These are phyloP conservation scores for Dictyostelium brefeldianum DNA, from an alignment of 78 protist genomes.

Conservation along the genomic window DNA sequence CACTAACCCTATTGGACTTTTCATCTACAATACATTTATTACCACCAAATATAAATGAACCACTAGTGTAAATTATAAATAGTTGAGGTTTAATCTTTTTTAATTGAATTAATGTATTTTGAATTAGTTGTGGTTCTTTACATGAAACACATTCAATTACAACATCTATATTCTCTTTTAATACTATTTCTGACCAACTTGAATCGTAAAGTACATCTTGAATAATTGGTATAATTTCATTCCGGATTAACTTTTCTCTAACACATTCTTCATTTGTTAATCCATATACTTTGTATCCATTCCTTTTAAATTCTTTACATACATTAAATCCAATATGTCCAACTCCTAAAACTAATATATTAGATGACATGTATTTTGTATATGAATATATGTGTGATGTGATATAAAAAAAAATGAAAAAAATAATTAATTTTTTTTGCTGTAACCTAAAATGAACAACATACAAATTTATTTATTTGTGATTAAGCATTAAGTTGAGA, in stretches of 20 bases:
- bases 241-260: neutral
- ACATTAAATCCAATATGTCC: constrained; percentile 18
- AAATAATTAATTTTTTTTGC: too few species aligned
- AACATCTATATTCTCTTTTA: neutral
- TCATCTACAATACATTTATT: neutral
- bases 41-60: neutral
- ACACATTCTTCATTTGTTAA: neutral
- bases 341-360: constrained; percentile 1
- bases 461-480: too few species aligned
- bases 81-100: neutral
- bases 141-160: constrained; percentile 3
- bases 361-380: neutral
- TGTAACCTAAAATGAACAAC: too few species aligned
- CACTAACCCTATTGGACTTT: neutral
- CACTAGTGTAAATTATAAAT: neutral
- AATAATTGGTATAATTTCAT: constrained; percentile 27
- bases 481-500: too few species aligned
- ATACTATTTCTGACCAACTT: neutral
- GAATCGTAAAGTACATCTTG: neutral
- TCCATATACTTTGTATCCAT: constrained; percentile 15
- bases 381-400: neutral
- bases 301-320: neutral
- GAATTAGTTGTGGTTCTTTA: neutral
- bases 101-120: neutral
- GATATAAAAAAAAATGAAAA: too few species aligned